Evolutionary conservation across 768 basidiomycete species (phyloP).

Genomic region (Leucocoprinus leucothites): DNA sequence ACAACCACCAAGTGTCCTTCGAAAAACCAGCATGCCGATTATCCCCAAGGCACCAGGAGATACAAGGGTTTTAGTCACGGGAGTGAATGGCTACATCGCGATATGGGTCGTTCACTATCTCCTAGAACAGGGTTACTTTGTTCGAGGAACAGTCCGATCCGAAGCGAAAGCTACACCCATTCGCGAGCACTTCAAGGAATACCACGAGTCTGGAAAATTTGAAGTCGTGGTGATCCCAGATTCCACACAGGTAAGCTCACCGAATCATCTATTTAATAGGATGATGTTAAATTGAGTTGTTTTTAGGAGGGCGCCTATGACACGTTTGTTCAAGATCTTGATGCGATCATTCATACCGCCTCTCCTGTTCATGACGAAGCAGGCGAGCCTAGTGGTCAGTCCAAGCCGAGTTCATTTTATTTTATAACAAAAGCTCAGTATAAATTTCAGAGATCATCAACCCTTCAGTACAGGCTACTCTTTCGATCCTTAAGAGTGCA

Average conservation of each 20-base stretch:
- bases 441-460: constrained; percentile 8
- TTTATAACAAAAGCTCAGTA: neutral
- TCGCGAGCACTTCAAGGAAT: neutral
- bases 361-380: constrained; percentile 8
- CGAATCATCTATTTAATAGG: neutral
- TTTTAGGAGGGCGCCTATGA: constrained; percentile 12
- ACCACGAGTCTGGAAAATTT: constrained; percentile 3
- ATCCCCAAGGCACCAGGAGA: neutral
- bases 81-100: constrained; percentile 13
- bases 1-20: too few species aligned
- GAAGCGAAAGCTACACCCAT: constrained; percentile 8
- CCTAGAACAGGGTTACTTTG: constrained; percentile 11
- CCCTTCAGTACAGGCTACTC: constrained; percentile 7
- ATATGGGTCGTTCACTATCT: constrained; percentile 12
- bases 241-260: neutral
- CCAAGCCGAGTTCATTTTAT: neutral
- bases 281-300: neutral
- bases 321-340: constrained; percentile 10
- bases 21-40: neutral
- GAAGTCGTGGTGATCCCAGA: constrained; percentile 3
- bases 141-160: constrained; percentile 12
- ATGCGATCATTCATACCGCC: constrained; percentile 12
- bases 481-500: constrained; percentile 8
- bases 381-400: constrained; percentile 9
- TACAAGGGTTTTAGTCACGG: constrained; percentile 8